phyloP scores from a whole-genome alignment of 768 basidiomycete genomes.

The Auricularia heimuer region DNA sequence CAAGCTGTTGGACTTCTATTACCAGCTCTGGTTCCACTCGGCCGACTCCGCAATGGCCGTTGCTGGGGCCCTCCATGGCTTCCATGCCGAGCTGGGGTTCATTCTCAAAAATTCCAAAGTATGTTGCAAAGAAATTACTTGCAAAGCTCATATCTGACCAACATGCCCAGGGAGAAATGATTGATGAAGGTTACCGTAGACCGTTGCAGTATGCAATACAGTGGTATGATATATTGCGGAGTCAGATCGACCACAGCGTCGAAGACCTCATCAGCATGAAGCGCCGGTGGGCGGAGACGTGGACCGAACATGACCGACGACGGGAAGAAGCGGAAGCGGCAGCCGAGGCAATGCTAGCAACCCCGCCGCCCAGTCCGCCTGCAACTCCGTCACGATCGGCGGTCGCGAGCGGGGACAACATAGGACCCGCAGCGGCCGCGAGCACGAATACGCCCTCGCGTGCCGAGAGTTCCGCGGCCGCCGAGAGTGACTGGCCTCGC shows the following conservation, averaged over 20 bases:
- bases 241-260: conserved; percentile 11
- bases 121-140: neutral
- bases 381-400: no score
- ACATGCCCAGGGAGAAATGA: conserved; percentile 13
- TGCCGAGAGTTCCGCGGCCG: neutral
- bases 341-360: no score
- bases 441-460: no score
- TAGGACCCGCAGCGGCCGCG: no score
- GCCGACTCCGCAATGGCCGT: conserved; percentile 27
- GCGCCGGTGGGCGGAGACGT: neutral
- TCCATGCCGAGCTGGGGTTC: conserved; percentile 23
- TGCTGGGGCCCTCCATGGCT: conserved; percentile 18
- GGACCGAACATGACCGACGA: no score
- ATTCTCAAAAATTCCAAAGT: conserved; percentile 12
- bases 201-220: conserved; percentile 18
- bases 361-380: no score
- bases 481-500: neutral
- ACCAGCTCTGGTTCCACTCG: conserved; percentile 25
- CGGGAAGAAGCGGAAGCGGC: no score
- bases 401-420: no score
- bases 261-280: neutral
- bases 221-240: conserved; percentile 20
- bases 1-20: conserved; percentile 25
- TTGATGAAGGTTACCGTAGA: conserved; percentile 23
- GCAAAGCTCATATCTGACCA: neutral